These are phyloP conservation scores for Talaromyces piceae DNA, from an alignment of 2,329 filamentous ascomycete species.

Conservation along the genomic window DNA sequence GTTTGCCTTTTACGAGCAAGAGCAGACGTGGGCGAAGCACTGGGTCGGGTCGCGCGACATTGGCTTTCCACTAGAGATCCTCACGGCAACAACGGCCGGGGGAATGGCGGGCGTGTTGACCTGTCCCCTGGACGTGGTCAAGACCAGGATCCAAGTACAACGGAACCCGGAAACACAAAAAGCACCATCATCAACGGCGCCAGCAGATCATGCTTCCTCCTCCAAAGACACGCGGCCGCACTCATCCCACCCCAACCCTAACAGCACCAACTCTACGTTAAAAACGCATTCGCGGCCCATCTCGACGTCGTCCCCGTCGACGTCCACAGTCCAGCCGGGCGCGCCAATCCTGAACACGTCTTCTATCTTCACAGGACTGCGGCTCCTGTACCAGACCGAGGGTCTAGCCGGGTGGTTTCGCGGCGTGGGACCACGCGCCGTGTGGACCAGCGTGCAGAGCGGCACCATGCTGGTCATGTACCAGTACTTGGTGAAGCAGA, in stretches of 20 bases:
- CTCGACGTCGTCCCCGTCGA: constrained; percentile 83
- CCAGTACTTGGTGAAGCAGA: constrained; percentile 72
- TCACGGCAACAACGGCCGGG: constrained; percentile 83
- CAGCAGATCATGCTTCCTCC: constrained; percentile 42
- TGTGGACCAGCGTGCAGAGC: constrained; percentile 97
- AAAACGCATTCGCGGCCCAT: constrained; percentile 61
- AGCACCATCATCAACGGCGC: constrained; percentile 16
- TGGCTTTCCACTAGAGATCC: constrained; percentile 72
- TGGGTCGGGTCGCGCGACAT: constrained; percentile 79
- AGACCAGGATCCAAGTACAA: constrained; percentile 93
- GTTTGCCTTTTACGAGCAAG: constrained; percentile 97
- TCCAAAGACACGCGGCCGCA: constrained; percentile 16
- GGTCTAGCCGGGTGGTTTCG: constrained; percentile 87
- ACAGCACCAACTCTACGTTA: not conserved
- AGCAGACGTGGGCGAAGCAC: constrained; percentile 69
- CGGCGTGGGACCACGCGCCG: constrained; percentile 81
- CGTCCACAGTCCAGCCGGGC: constrained; percentile 69
- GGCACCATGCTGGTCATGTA: constrained; percentile 96
- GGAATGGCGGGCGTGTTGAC: constrained; percentile 91
- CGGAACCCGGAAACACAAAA: constrained; percentile 49
- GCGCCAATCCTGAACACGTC: constrained; percentile 79
- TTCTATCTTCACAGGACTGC: constrained; percentile 75
- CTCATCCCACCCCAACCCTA: constrained; percentile 1
- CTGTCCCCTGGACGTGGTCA: constrained; percentile 93
- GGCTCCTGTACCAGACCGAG: constrained; percentile 83